Evolutionary conservation across 129 eudicot species (phyloP).

Genomic region (Flaveria robusta): DNA sequence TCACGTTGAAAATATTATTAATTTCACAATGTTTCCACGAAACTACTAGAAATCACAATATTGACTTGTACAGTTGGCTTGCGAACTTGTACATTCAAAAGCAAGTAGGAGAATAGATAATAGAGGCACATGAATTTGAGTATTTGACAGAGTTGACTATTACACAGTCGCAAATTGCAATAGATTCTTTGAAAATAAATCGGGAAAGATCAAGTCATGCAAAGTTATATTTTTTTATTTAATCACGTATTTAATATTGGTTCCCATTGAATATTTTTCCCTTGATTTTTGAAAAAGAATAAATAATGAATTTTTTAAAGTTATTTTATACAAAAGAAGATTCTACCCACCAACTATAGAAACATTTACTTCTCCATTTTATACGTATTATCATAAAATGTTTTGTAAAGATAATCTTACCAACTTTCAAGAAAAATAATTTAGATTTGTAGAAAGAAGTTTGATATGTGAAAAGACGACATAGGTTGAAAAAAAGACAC

Average conservation of each 20-base stretch:
- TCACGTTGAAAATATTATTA: background rate
- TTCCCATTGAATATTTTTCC: background rate
- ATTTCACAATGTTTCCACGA: background rate
- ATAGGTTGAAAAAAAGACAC: too few relatives aligned
- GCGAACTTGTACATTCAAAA: slow-evolving; percentile 26
- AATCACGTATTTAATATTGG: background rate
- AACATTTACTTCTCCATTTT: background rate
- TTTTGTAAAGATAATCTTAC: too few relatives aligned
- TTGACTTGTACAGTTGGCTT: slow-evolving; percentile 21
- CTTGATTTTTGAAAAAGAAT: too few relatives aligned
- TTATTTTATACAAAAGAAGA: too few relatives aligned
- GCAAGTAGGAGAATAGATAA: background rate
- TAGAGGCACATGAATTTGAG: background rate
- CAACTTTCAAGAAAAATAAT: too few relatives aligned
- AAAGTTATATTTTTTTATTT: background rate
- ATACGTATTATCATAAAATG: too few relatives aligned
- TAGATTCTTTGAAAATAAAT: slow-evolving; percentile 18
- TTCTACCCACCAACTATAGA: background rate
- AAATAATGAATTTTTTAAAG: too few relatives aligned
- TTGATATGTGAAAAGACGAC: too few relatives aligned
- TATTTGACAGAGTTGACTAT: slow-evolving; percentile 18
- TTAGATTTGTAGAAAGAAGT: too few relatives aligned
- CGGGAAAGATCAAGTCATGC: slow-evolving; percentile 25
- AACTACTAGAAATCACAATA: background rate
- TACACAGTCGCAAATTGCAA: slow-evolving; percentile 14